phyloP scores from a whole-genome alignment of 139 green algal genomes.

The Coelastrella sp. region DNA sequence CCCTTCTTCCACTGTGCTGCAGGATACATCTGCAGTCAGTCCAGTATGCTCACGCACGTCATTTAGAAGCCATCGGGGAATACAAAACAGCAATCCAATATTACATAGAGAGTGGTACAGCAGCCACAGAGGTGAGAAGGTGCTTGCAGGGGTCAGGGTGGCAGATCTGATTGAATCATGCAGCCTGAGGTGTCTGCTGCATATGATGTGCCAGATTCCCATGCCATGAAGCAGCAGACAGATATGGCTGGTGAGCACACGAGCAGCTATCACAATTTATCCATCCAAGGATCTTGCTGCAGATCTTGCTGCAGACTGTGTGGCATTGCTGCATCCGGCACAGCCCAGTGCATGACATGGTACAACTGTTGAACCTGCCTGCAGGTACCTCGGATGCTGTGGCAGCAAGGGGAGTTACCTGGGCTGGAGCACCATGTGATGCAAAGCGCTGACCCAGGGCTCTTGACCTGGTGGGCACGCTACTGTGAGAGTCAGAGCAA shows the following conservation, averaged over 20 bases:
- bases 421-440: constrained; percentile 69
- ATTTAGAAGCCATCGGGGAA: constrained; percentile 70
- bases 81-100: constrained; percentile 65
- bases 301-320: no score
- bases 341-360: no score
- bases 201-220: no score
- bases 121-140: constrained; percentile 36
- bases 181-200: no score
- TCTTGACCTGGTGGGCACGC: constrained; percentile 85
- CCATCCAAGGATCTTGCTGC: no score
- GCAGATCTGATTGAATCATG: no score
- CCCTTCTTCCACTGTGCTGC: background rate
- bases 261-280: no score
- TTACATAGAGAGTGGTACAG: constrained; percentile 70
- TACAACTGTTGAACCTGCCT: background rate
- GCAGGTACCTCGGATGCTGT: constrained; percentile 87
- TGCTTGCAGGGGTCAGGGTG: constrained; percentile 55
- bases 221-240: no score
- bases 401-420: constrained; percentile 57
- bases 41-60: constrained; percentile 75
- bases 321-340: no score
- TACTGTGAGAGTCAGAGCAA: constrained; percentile 79
- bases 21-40: constrained; percentile 79
- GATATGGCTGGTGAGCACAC: no score
- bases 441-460: constrained; percentile 14